These are phyloP conservation scores for Hypholoma sublateritium DNA, from an alignment of 768 basidiomycete species.

Conservation along the genomic window DNA sequence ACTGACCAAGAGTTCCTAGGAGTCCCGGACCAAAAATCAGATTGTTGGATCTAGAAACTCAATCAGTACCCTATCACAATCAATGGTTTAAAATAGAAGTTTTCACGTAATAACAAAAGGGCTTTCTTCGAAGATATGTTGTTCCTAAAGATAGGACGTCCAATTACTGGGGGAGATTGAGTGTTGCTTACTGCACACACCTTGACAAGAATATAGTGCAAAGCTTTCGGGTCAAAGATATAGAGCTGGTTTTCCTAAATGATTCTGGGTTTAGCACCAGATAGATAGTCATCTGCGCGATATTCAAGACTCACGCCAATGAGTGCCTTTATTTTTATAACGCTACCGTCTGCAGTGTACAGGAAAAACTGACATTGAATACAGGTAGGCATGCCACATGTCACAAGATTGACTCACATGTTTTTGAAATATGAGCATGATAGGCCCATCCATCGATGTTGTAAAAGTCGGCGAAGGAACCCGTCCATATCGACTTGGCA, in stretches of 20 bases:
- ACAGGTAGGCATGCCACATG: neutral
- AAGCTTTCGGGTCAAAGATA: slow-evolving; percentile 43
- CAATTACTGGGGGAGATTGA: neutral
- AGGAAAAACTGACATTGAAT: neutral
- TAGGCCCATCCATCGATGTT: slow-evolving; percentile 31
- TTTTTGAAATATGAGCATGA: slow-evolving; percentile 27
- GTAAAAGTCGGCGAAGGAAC: slow-evolving; percentile 30
- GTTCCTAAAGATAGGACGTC: neutral
- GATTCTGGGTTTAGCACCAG: neutral
- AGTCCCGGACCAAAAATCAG: slow-evolving; percentile 13
- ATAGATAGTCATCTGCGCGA: neutral
- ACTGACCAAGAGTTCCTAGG: slow-evolving; percentile 2
- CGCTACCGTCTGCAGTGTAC: slow-evolving; percentile 23
- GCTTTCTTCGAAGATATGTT: slow-evolving; percentile 5
- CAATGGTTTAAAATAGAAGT: neutral
- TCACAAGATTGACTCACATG: slow-evolving; percentile 22
- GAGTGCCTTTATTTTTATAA: slow-evolving; percentile 27
- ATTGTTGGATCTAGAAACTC: neutral
- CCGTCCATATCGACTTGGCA: slow-evolving; percentile 26
- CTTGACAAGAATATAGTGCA: slow-evolving; percentile 46
- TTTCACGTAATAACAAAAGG: slow-evolving; percentile 1
- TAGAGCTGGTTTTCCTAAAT: slow-evolving; percentile 30
- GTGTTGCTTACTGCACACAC: neutral
- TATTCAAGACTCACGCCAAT: slow-evolving; percentile 27
- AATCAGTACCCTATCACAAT: neutral